Percentiles rank a stretch among this genome's conserved stretches.
Evolutionary conservation across 2,329 filamentous ascomycete genomes (phyloP).

Genomic region (Furcasterigmium furcatum): DNA sequence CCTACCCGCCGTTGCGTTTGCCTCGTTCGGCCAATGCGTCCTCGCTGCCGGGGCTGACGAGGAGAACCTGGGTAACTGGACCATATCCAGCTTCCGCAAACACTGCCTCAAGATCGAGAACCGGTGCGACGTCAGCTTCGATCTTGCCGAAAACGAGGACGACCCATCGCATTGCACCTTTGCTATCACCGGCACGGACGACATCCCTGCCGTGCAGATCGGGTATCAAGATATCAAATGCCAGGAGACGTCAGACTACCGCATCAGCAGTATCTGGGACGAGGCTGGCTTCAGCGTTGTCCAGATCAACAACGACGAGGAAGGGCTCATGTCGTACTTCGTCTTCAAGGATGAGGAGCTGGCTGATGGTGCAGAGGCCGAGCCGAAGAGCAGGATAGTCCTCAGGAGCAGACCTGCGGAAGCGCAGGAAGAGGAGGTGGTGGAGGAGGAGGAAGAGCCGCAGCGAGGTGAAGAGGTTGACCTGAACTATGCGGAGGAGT

Average conservation of each 20-base stretch:
- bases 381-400: background rate
- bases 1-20: background rate
- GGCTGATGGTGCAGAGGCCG: background rate
- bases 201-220: background rate
- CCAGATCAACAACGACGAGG: constrained; percentile 1
- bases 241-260: background rate
- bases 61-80: constrained; percentile 2
- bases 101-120: background rate
- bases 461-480: background rate
- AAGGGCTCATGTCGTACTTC: background rate
- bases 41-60: background rate
- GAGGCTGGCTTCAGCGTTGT: background rate
- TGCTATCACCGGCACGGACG: background rate
- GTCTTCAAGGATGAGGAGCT: background rate
- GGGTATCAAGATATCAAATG: constrained; percentile 1
- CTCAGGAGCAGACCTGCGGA: background rate
- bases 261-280: constrained; percentile 8
- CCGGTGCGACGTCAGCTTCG: constrained; percentile 7
- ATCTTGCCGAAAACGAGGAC: background rate
- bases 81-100: constrained; percentile 3
- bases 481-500: constrained; percentile 6
- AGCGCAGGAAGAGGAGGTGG: background rate
- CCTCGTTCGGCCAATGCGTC: too few relatives aligned
- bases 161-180: constrained; percentile 4
- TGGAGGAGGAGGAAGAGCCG: background rate